Conservation (phyloP, 805 yeast species). For the Yarrowia alimentaria region DNA sequence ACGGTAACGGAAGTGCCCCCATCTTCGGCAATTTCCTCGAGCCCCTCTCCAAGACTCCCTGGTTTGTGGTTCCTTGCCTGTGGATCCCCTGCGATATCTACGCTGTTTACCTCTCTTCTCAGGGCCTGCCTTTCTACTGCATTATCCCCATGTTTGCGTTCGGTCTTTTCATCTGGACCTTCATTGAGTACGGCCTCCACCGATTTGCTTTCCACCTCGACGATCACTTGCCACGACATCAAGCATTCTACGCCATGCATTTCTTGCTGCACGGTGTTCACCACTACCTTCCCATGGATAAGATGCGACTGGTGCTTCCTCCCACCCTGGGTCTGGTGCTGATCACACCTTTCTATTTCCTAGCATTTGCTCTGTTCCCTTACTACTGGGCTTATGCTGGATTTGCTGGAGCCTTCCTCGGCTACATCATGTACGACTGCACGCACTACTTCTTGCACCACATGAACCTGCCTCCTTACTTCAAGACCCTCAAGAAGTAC, state of each 20-base stretch:
- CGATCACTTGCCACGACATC: slow-evolving; percentile 76
- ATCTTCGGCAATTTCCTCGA: slow-evolving; percentile 92
- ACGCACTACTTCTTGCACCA: slow-evolving; percentile 96
- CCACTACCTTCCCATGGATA: slow-evolving; percentile 97
- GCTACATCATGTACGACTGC: slow-evolving; percentile 86
- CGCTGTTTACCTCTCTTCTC: slow-evolving; percentile 59
- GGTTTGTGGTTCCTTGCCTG: slow-evolving; percentile 85
- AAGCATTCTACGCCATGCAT: slow-evolving; percentile 72
- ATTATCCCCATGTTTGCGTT: slow-evolving; percentile 61
- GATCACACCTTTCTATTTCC: slow-evolving; percentile 74
- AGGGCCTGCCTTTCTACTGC: slow-evolving; percentile 46
- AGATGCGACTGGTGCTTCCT: slow-evolving; percentile 89
- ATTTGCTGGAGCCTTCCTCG: slow-evolving; percentile 93
- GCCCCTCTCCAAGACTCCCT: slow-evolving; percentile 85
- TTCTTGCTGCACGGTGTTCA: slow-evolving; percentile 94
- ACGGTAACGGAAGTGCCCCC: slow-evolving; percentile 95
- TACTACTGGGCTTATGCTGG: slow-evolving; percentile 84
- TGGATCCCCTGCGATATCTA: slow-evolving; percentile 84
- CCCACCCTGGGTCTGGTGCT: slow-evolving; percentile 77
- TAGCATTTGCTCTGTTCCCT: slow-evolving; percentile 76
- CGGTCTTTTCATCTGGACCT: slow-evolving; percentile 92
- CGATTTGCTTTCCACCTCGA: slow-evolving; percentile 94
- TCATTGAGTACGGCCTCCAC: slow-evolving; percentile 83
- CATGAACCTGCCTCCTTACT: slow-evolving; percentile 68
- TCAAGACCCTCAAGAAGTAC: slow-evolving; percentile 79